Conservation (phyloP, 257 asterid species). For the Lithospermum erythrorhizon region DNA sequence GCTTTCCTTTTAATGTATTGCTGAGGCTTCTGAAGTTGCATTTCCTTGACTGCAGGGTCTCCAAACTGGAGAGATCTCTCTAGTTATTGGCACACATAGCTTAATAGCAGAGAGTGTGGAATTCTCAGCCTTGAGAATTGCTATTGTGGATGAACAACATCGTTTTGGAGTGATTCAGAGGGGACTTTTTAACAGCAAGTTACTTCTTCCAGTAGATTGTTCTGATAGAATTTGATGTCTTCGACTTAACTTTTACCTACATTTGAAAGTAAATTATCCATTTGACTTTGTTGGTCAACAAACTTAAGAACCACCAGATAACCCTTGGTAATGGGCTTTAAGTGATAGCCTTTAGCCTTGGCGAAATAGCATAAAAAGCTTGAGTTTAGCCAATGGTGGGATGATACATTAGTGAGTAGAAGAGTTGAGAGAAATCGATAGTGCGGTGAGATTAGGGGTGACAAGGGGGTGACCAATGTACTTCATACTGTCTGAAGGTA, state of each 20-base stretch:
- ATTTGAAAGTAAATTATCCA: too few species aligned
- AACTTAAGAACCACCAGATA: too few species aligned
- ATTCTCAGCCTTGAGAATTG: conserved; percentile 78
- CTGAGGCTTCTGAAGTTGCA: conserved; percentile 9
- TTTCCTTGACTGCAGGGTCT: conserved; percentile 55
- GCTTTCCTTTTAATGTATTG: neutral
- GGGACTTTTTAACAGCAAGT: conserved; percentile 93
- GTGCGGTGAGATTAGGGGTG: too few species aligned
- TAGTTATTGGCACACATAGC: conserved; percentile 91
- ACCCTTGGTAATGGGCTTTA: too few species aligned
- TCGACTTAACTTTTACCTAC: neutral
- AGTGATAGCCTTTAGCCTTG: too few species aligned
- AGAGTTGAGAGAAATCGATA: too few species aligned
- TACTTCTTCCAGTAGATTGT: conserved; percentile 18
- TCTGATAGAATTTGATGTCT: neutral
- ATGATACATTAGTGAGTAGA: too few species aligned
- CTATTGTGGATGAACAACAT: conserved; percentile 91
- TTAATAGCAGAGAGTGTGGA: conserved; percentile 82
- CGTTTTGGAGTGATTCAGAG: conserved; percentile 97
- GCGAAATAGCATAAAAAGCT: too few species aligned
- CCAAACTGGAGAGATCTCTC: conserved; percentile 65
- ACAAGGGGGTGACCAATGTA: too few species aligned
- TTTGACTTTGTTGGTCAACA: too few species aligned
- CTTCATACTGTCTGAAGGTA: too few species aligned
- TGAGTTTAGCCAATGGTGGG: too few species aligned